Evolutionary conservation across 73 alveolate genomes (phyloP), one percentile per base, ranked within the genome.

Genomic region (Stentor coeruleus): DNA sequence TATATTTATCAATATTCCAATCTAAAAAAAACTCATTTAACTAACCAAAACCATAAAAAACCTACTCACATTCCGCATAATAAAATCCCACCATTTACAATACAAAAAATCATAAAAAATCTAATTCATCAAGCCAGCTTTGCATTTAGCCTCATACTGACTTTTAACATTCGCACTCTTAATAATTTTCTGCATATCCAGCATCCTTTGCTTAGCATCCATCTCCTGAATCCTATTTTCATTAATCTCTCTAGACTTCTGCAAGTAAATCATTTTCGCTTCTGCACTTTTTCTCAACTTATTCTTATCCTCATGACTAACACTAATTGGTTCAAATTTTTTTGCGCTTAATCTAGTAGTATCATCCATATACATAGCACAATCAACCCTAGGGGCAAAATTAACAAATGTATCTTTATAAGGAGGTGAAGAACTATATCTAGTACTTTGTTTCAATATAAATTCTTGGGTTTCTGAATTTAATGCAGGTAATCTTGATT

Each of bases 371-470:
- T 28, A 66, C 79, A 66, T 66, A 2, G 88, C 85, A 58, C 88
- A 39, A n/a, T 58, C 80, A 59, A 59, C 39, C 33, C 86, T 76
- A 57, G 88, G 88, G 35, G 77, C 82, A 39, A 85, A 74, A 20
- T 55, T 38, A 35, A 40, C 59, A 26, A 83, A 87, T 1, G 91
- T 87, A 33, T 87, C 81, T 59, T 87, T 76, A 60, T 38, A 60
- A n/a, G 77, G 89, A 55, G 91, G 93, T 35, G 80, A 84, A 3
- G 84, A 59, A 35, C 91, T 87, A 79, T 82, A 87, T 79, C 93
- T 87, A 1, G 90, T 87, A 36, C 74, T 49, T 35, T 75, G 76
- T 15, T 81, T 30, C 0, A 58, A 38, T 3, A 77, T 74, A 35
- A 31, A 58, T 28, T 41, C 74, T 40, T 41, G 55, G 38, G 74